Evolutionary conservation across 2,329 filamentous ascomycete species (phyloP).

Genomic region (Talaromyces funiculosus): DNA sequence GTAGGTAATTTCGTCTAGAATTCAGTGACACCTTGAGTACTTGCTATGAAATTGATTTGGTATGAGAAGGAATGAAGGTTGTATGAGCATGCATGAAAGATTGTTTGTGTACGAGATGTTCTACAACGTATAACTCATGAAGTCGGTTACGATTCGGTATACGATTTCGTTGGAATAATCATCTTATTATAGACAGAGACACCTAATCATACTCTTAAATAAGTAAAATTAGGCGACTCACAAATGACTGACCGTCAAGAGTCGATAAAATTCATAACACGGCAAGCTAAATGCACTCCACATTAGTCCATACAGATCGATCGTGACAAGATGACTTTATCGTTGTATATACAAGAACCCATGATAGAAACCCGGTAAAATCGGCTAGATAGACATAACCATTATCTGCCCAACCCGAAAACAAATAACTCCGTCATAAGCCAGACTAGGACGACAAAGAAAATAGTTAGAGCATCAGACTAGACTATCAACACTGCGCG

Average conservation of each 20-base stretch:
- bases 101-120: not conserved
- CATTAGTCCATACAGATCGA: not conserved
- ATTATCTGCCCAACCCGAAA: not conserved
- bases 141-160: not conserved
- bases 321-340: not conserved
- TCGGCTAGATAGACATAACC: not conserved
- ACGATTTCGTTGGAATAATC: not conserved
- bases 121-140: not conserved
- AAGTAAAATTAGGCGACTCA: not conserved
- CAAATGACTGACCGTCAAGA: not conserved
- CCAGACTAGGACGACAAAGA: not conserved
- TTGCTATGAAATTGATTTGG: not conserved
- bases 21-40: too few species aligned
- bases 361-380: not conserved
- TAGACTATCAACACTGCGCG: not conserved
- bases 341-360: not conserved
- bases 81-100: not conserved
- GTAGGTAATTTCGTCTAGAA: not conserved
- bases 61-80: not conserved
- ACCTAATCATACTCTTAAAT: too few species aligned
- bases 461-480: not conserved
- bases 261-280: not conserved
- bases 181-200: too few species aligned
- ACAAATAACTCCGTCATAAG: not conserved
- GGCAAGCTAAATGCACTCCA: not conserved